Evolutionary conservation across 441 rosid species (phyloP).

Genomic region (Biscutella laevigata): DNA sequence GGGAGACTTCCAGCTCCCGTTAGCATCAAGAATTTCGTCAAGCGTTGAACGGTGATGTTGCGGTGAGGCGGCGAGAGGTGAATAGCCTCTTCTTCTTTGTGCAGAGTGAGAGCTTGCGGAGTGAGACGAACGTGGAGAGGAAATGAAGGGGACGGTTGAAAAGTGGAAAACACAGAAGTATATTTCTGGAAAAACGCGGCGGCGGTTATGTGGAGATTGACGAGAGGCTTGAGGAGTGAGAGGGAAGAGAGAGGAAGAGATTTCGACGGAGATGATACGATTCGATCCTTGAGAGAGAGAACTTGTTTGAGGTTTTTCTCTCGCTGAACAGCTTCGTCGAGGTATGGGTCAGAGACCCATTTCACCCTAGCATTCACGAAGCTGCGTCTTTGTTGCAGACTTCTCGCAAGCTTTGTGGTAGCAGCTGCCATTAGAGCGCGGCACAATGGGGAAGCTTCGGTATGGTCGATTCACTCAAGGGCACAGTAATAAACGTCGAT

Average conservation of each 20-base stretch:
- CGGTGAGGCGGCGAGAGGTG: conserved; percentile 30
- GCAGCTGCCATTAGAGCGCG: conserved; percentile 24
- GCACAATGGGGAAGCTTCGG: too few relatives aligned
- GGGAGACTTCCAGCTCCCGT: conserved; percentile 42
- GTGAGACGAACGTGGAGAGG: conserved; percentile 65
- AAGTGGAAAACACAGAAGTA: conserved; percentile 39
- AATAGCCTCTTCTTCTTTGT: conserved; percentile 44
- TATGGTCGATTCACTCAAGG: too few relatives aligned
- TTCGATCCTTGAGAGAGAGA: conserved; percentile 52
- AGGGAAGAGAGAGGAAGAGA: conserved; percentile 55
- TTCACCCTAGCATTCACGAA: conserved; percentile 54
- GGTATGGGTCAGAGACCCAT: conserved; percentile 61
- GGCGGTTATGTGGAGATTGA: conserved; percentile 40
- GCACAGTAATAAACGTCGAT: too few relatives aligned
- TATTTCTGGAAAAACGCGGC: conserved; percentile 38
- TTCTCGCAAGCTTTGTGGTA: conserved; percentile 10
- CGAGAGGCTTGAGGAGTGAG: conserved; percentile 46
- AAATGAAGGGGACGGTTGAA: conserved; percentile 59
- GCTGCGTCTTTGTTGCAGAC: conserved; percentile 34
- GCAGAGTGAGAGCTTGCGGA: conserved; percentile 36
- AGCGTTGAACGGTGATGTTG: conserved; percentile 29
- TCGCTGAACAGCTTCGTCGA: conserved; percentile 44
- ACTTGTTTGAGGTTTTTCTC: conserved; percentile 55
- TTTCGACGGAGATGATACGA: conserved; percentile 42
- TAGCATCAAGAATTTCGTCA: conserved; percentile 64